Percentiles rank a stretch among this genome's conserved stretches.
These are phyloP conservation scores for Chenopodium formosanum DNA, from an alignment of 148 eudicot species.

Conservation along the genomic window DNA sequence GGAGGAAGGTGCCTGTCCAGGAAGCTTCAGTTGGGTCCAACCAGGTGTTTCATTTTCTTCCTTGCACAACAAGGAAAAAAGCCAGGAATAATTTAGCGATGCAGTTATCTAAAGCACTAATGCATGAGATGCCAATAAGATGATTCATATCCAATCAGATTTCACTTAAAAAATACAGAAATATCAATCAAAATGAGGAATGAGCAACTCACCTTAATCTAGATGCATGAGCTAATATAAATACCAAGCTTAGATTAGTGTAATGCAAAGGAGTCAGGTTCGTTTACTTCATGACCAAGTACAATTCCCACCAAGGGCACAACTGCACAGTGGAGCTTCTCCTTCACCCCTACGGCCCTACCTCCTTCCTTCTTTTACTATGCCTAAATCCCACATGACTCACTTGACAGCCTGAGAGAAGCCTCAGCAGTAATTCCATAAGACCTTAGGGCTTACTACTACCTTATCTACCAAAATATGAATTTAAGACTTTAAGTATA, in stretches of 20 bases:
- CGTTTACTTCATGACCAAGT: not conserved
- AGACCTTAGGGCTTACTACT: not conserved
- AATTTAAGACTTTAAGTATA: not conserved
- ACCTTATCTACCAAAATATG: not conserved
- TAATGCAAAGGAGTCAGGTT: not conserved
- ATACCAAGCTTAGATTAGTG: not conserved
- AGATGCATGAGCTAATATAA: not conserved
- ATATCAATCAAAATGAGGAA: not conserved
- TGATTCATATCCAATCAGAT: not conserved
- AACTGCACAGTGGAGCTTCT: not conserved
- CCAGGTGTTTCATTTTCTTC: constrained; percentile 97
- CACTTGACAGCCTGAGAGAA: not conserved
- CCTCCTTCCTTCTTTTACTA: not conserved
- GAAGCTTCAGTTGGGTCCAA: constrained; percentile 99
- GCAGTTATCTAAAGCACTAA: constrained; percentile 1
- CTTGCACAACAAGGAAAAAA: constrained; percentile 56
- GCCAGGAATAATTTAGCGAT: constrained; percentile 5
- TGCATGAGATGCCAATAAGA: constrained; percentile 11
- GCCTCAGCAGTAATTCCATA: not conserved
- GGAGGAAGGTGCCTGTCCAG: constrained; percentile 93
- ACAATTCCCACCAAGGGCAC: not conserved
- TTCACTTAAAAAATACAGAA: not conserved
- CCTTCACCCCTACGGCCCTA: not conserved
- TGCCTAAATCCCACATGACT: not conserved
- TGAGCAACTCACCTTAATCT: not conserved